Conservation (phyloP, 495 filamentous ascomycete species). For the Hyaloscypha bicolor region DNA sequence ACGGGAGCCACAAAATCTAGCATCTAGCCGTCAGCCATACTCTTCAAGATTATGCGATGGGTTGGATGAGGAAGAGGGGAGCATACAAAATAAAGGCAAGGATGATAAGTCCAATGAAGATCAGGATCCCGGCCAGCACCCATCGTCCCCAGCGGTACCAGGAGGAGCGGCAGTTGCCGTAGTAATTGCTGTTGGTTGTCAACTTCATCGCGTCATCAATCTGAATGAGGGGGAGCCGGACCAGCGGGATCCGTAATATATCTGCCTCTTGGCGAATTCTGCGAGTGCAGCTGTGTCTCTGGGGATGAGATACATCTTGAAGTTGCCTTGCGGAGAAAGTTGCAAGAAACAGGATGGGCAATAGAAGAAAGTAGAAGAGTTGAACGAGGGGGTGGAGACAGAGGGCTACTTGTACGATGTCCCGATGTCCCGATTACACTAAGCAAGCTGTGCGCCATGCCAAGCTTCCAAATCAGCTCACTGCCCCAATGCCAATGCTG, state of each 20-base stretch:
- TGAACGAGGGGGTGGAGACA: neutral
- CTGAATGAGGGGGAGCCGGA: neutral
- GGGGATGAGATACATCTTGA: neutral
- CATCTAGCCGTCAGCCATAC: neutral
- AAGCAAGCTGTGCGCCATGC: neutral
- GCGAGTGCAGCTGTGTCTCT: neutral
- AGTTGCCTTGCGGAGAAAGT: neutral
- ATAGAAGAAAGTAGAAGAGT: neutral
- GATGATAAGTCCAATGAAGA: constrained; percentile 11
- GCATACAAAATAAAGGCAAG: constrained; percentile 15
- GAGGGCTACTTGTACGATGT: neutral
- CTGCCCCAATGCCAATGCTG: neutral
- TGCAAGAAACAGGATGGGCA: too few species aligned
- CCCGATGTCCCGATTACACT: neutral
- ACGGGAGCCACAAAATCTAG: neutral
- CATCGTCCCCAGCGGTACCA: constrained; percentile 24
- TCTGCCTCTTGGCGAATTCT: neutral
- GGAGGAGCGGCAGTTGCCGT: constrained; percentile 7
- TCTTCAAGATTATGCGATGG: neutral
- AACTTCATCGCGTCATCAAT: neutral
- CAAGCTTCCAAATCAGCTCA: neutral
- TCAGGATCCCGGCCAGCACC: constrained; percentile 19
- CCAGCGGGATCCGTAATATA: neutral
- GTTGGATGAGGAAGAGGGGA: neutral
- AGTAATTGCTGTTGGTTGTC: neutral